A percentile compares a stretch with the other conserved stretches of the same genome.
Conservation (phyloP, 441 rosid species). For the Francoa sonchifolia region DNA sequence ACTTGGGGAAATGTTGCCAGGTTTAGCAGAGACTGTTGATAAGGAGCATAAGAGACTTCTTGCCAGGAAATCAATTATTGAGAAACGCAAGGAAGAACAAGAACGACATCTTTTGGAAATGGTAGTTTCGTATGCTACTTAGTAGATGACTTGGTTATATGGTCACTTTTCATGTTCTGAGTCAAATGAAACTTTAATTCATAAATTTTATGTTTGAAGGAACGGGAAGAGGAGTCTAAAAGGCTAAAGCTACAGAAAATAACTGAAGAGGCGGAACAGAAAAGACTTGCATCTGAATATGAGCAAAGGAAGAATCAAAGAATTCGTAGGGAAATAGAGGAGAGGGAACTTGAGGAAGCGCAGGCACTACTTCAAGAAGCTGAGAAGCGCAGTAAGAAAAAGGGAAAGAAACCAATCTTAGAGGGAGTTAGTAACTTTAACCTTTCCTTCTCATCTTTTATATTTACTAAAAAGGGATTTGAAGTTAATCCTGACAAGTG, state of each 20-base stretch:
- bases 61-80: slow-evolving; percentile 88
- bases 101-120: slow-evolving; percentile 89
- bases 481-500: slow-evolving; percentile 4
- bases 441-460: background rate
- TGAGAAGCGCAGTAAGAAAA: slow-evolving; percentile 63
- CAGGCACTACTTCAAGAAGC: slow-evolving; percentile 76
- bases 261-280: slow-evolving; percentile 90
- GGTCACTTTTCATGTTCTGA: background rate
- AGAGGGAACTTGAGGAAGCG: slow-evolving; percentile 80
- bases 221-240: slow-evolving; percentile 82
- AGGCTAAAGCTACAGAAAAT: slow-evolving; percentile 68
- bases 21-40: slow-evolving; percentile 66
- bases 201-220: slow-evolving; percentile 25
- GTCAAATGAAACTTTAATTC: background rate
- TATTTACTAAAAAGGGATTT: background rate
- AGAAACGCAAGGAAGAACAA: slow-evolving; percentile 93
- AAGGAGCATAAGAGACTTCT: slow-evolving; percentile 91
- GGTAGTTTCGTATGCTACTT: slow-evolving; percentile 31
- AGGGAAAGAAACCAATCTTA: slow-evolving; percentile 59
- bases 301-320: slow-evolving; percentile 74
- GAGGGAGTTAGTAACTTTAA: slow-evolving; percentile 56
- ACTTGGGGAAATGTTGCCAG: slow-evolving; percentile 56
- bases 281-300: slow-evolving; percentile 67
- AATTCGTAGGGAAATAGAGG: slow-evolving; percentile 77
- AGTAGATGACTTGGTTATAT: background rate